Evolutionary conservation across 352 stramenopile genomes (phyloP).

Genomic region (Phytopythium kandeliae): DNA sequence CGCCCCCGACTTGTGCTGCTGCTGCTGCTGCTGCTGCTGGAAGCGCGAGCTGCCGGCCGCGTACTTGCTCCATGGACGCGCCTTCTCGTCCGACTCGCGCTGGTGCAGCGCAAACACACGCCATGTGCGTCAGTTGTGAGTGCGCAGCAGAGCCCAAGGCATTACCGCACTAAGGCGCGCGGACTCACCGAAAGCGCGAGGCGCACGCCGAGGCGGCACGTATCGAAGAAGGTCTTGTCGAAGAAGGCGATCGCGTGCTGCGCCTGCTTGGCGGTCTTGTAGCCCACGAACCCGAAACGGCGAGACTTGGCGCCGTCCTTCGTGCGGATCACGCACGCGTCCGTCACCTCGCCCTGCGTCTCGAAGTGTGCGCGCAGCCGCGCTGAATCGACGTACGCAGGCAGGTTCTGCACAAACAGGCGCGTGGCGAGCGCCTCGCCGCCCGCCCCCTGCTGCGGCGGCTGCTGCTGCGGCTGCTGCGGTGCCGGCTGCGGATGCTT

Average conservation of each 20-base stretch:
- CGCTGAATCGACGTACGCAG: slow-evolving; percentile 68
- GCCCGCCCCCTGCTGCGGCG: background rate
- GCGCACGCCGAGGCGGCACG: slow-evolving; percentile 78
- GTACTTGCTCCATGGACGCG: slow-evolving; percentile 88
- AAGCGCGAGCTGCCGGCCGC: slow-evolving; percentile 79
- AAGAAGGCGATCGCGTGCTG: slow-evolving; percentile 59
- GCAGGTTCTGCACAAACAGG: slow-evolving; percentile 82
- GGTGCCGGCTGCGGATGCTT: background rate
- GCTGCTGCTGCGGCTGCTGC: too few relatives aligned
- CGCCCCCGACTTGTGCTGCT: slow-evolving; percentile 11
- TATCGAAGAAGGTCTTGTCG: slow-evolving; percentile 89
- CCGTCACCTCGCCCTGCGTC: slow-evolving; percentile 80
- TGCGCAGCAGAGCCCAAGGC: too few relatives aligned
- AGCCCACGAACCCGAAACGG: slow-evolving; percentile 83
- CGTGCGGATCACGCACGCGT: slow-evolving; percentile 86
- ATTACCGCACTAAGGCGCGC: background rate
- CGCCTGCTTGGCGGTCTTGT: slow-evolving; percentile 63
- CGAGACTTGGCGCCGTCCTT: slow-evolving; percentile 84
- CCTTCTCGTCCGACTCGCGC: slow-evolving; percentile 50
- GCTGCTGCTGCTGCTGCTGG: slow-evolving; percentile 28
- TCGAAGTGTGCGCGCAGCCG: slow-evolving; percentile 72
- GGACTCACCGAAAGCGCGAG: slow-evolving; percentile 58
- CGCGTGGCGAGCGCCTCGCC: slow-evolving; percentile 26
- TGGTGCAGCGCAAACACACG: background rate
- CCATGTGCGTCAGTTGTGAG: too few relatives aligned